Evolutionary conservation across 768 basidiomycete genomes (phyloP).

Genomic region (Clathrus columnatus): DNA sequence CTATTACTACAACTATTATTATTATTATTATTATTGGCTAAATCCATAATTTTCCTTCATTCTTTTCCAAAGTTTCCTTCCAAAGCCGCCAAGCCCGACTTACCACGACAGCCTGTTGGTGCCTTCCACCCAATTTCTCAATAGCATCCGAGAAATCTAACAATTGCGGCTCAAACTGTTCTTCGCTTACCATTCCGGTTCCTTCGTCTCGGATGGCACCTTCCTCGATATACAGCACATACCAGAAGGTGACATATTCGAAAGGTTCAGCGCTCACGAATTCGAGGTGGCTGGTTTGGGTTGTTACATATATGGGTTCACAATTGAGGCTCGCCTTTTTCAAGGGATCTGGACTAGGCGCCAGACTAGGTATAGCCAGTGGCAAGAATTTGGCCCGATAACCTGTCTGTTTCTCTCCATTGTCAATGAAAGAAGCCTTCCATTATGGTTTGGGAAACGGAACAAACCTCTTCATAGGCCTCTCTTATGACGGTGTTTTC

Average conservation of each 20-base stretch:
- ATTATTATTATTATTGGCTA: too few species aligned
- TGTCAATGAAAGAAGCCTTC: background rate
- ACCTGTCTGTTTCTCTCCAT: constrained; percentile 34
- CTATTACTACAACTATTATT: too few species aligned
- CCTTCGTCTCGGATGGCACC: constrained; percentile 41
- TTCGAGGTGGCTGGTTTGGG: background rate
- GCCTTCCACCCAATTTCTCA: background rate
- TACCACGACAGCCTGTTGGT: background rate
- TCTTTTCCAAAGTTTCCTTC: background rate
- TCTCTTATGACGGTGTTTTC: constrained; percentile 53
- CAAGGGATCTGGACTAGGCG: constrained; percentile 30
- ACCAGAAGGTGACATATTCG: constrained; percentile 49
- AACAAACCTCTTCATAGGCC: constrained; percentile 57
- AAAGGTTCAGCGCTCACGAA: background rate
- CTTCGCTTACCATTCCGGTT: constrained; percentile 54
- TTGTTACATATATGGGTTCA: constrained; percentile 11
- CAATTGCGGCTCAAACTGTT: constrained; percentile 36
- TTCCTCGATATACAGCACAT: constrained; percentile 41
- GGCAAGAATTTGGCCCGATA: constrained; percentile 40
- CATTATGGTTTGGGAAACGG: background rate
- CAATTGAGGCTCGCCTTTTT: constrained; percentile 1
- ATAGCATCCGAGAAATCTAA: constrained; percentile 35
- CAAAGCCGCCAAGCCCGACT: background rate
- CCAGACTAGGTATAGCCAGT: constrained; percentile 30
- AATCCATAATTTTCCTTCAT: too few species aligned